These are phyloP conservation scores for Taiwanofungus camphoratus DNA, from an alignment of 1,284 basidiomycete species.

Conservation along the genomic window DNA sequence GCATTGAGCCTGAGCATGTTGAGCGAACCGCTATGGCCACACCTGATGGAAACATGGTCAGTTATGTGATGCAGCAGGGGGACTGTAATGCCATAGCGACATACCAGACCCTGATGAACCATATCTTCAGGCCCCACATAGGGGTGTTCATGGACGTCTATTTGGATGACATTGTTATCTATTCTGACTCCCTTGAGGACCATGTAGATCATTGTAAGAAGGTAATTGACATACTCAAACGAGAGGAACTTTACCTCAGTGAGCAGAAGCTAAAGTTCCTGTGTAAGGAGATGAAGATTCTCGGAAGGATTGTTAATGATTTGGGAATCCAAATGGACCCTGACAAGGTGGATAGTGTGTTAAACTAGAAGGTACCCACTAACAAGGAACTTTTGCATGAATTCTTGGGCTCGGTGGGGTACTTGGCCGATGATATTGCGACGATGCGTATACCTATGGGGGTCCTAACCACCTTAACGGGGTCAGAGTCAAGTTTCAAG, in stretches of 20 bases:
- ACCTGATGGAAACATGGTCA: slow-evolving; percentile 29
- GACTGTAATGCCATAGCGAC: slow-evolving; percentile 27
- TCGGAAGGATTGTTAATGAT: slow-evolving; percentile 26
- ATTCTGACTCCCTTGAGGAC: slow-evolving; percentile 18
- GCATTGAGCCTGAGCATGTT: slow-evolving; percentile 9
- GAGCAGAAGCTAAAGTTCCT: slow-evolving; percentile 25
- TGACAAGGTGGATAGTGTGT: slow-evolving; percentile 23
- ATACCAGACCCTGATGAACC: slow-evolving; percentile 4
- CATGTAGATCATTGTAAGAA: slow-evolving; percentile 22
- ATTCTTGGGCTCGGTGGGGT: slow-evolving; percentile 23
- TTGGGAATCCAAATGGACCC: slow-evolving; percentile 27
- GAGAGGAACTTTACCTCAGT: slow-evolving; percentile 19
- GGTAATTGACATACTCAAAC: slow-evolving; percentile 17
- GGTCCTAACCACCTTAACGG: slow-evolving; percentile 12
- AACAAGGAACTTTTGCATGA: slow-evolving; percentile 12
- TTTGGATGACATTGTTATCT: slow-evolving; percentile 28
- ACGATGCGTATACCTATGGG: slow-evolving; percentile 9
- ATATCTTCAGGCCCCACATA: background rate
- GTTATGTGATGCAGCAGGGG: slow-evolving; percentile 30
- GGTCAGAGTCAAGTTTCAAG: slow-evolving; percentile 6
- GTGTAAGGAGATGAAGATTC: slow-evolving; percentile 16
- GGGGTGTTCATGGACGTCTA: slow-evolving; percentile 1
- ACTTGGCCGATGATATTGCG: slow-evolving; percentile 11
- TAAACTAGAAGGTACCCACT: slow-evolving; percentile 25
- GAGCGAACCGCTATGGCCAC: slow-evolving; percentile 7